These are phyloP conservation scores for Coemansia sp. DNA, from an alignment of 192 early-diverging fungal genomes.

Conservation along the genomic window DNA sequence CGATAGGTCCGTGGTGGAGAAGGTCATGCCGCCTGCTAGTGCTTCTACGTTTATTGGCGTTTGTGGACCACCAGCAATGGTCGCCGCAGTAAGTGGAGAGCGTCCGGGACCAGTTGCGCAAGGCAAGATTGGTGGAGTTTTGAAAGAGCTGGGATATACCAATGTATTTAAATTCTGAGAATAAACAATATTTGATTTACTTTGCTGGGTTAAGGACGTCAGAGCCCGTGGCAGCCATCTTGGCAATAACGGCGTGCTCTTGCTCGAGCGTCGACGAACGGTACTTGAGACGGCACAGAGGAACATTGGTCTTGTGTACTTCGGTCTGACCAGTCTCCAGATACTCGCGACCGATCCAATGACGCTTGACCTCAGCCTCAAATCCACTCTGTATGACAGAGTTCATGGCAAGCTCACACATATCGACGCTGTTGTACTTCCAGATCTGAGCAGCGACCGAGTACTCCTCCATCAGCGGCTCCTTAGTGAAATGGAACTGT, in stretches of 20 bases:
- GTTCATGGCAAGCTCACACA: conserved; percentile 95
- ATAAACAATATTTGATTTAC: conserved; percentile 7
- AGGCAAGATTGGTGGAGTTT: conserved; percentile 78
- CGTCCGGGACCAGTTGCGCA: conserved; percentile 82
- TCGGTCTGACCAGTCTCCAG: conserved; percentile 74
- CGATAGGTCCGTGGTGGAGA: conserved; percentile 65
- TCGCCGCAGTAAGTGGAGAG: conserved; percentile 70
- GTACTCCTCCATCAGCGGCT: conserved; percentile 97
- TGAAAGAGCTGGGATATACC: conserved; percentile 79
- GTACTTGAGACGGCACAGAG: conserved; percentile 81
- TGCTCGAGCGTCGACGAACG: conserved; percentile 85
- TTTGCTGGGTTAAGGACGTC: background rate
- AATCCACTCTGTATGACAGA: conserved; percentile 89
- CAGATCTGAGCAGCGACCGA: conserved; percentile 96
- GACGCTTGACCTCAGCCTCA: conserved; percentile 84
- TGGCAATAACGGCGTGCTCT: conserved; percentile 57
- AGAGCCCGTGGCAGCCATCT: conserved; percentile 14
- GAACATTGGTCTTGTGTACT: conserved; percentile 92
- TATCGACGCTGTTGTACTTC: conserved; percentile 86
- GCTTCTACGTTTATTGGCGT: conserved; percentile 62
- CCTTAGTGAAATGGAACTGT: conserved; percentile 97
- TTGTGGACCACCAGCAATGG: conserved; percentile 75
- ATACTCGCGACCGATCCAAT: conserved; percentile 86
- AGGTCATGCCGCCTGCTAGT: conserved; percentile 62
- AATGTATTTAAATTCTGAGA: conserved; percentile 81